Evolutionary conservation across 208 protist species (phyloP).

Genomic region (Sergeia podlipaevii): DNA sequence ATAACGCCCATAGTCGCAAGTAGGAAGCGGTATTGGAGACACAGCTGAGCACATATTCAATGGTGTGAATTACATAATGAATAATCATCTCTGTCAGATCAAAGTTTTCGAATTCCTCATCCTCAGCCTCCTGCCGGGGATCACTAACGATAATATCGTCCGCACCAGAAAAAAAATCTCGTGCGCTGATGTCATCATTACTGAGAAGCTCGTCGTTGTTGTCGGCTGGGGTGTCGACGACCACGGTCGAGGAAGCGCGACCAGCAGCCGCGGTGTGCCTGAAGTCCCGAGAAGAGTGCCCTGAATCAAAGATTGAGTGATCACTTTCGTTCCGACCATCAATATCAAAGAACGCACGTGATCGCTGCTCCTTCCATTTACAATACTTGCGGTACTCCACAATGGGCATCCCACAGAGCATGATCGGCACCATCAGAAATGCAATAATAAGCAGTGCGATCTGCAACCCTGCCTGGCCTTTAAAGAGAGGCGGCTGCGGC

Average conservation of each 20-base stretch:
- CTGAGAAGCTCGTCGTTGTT: background rate
- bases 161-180: background rate
- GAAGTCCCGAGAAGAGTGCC: too few relatives aligned
- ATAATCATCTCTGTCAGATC: conserved; percentile 95
- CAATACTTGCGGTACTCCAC: conserved; percentile 18
- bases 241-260: conserved; percentile 6
- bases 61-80: conserved; percentile 99
- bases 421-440: conserved; percentile 75
- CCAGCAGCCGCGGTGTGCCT: too few relatives aligned
- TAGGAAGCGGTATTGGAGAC: conserved; percentile 99
- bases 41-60: conserved; percentile 98
- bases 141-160: background rate
- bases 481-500: conserved; percentile 26
- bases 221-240: background rate
- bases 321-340: background rate
- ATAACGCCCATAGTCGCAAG: conserved; percentile 99
- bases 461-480: conserved; percentile 68
- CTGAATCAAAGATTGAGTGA: too few relatives aligned
- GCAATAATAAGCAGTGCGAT: conserved; percentile 66
- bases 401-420: conserved; percentile 90
- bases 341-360: background rate
- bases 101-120: conserved; percentile 52
- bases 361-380: background rate
- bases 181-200: background rate
- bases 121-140: conserved; percentile 13